phyloP scores from a whole-genome alignment of 345 rosid genomes.

The Populus ilicifolia region DNA sequence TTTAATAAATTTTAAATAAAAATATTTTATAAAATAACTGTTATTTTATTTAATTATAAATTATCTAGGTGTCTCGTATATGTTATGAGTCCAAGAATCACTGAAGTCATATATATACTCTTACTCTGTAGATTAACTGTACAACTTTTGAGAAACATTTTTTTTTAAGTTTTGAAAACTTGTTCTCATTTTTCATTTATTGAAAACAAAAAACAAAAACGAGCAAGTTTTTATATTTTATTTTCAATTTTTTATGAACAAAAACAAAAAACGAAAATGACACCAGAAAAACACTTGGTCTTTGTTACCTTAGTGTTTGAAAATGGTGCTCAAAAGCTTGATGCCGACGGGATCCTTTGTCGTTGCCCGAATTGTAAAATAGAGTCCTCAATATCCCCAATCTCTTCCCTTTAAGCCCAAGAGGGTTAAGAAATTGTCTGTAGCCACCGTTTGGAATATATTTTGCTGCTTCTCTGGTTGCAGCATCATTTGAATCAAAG shows the following conservation, averaged over 20 bases:
- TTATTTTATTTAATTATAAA: no score
- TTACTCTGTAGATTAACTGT: no score
- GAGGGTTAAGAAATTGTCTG: constrained; percentile 41
- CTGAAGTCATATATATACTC: no score
- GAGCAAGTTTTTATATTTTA: no score
- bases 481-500: constrained; percentile 34
- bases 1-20: no score
- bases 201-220: background rate
- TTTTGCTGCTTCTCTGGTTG: constrained; percentile 37
- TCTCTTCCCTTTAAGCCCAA: constrained; percentile 57
- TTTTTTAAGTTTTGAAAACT: no score
- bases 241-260: no score
- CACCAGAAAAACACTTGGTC: background rate
- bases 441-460: constrained; percentile 56
- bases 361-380: constrained; percentile 10
- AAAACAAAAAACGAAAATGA: background rate
- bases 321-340: constrained; percentile 42
- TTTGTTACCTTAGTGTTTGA: constrained; percentile 39
- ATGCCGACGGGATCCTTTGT: background rate
- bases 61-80: no score
- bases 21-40: no score
- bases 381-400: constrained; percentile 44
- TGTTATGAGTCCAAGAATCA: fast-evolving
- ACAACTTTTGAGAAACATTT: no score
- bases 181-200: no score